A percentile compares a stretch with the other conserved stretches of the same genome.
phyloP scores from a whole-genome alignment of 2,329 filamentous ascomycete species.

The Sclerotinia sclerotiorum region DNA sequence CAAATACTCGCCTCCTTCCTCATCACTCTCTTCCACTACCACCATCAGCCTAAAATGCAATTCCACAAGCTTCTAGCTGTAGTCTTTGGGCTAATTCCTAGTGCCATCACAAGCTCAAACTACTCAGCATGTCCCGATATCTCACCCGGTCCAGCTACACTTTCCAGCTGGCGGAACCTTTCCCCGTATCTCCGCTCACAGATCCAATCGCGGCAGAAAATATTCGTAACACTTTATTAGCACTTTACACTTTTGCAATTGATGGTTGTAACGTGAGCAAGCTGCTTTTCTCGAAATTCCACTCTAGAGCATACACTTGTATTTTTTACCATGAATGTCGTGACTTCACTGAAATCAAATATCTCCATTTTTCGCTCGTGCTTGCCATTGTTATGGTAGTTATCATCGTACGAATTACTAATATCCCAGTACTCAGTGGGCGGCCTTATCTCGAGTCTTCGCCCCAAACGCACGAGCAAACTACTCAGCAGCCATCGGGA shows the following conservation, averaged over 20 bases:
- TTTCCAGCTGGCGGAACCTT: neutral
- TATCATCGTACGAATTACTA: neutral
- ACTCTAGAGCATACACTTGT: neutral
- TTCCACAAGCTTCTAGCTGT: neutral
- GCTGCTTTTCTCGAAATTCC: neutral
- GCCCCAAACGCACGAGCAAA: neutral
- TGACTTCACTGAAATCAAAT: neutral
- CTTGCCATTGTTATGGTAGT: too few species aligned
- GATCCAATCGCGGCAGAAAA: neutral
- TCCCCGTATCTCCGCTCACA: neutral
- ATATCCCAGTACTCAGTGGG: neutral
- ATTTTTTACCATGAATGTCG: neutral
- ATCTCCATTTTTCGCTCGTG: neutral
- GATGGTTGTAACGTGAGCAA: constrained; percentile 1
- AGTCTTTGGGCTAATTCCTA: neutral
- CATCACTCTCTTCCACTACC: neutral
- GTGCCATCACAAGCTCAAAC: neutral
- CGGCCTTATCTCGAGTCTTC: neutral
- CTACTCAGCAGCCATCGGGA: neutral
- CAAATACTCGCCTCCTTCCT: neutral
- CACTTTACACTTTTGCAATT: neutral
- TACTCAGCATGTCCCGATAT: neutral
- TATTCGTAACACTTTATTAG: neutral
- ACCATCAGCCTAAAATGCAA: neutral
- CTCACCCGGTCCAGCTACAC: neutral